phyloP scores from a whole-genome alignment of 192 early-diverging fungal species.

The Backusella parvicylindrica region DNA sequence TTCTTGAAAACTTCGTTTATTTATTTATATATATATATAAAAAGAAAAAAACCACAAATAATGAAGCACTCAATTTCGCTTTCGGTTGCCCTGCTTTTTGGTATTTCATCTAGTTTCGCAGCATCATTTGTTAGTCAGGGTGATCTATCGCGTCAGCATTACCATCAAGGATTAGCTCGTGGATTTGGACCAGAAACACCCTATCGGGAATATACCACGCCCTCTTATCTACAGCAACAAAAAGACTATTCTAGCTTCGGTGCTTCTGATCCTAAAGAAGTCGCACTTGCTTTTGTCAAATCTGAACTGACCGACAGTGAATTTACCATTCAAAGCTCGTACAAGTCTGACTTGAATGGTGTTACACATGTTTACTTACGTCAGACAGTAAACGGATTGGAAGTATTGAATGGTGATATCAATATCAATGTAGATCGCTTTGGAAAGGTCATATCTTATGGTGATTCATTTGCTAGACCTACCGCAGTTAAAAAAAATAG shows the following conservation, averaged over 20 bases:
- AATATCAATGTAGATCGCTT: slow-evolving; percentile 73
- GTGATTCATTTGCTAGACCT: slow-evolving; percentile 57
- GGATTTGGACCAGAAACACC: slow-evolving; percentile 16
- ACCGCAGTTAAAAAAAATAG: neutral
- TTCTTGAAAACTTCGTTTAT: no score
- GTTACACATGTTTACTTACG: slow-evolving; percentile 85
- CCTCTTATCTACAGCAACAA: neutral
- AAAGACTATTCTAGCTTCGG: neutral
- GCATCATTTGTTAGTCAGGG: neutral
- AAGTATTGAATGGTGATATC: slow-evolving; percentile 80
- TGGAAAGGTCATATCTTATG: slow-evolving; percentile 70
- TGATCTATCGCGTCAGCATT: neutral
- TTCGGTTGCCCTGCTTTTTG: neutral
- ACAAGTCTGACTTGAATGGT: slow-evolving; percentile 66
- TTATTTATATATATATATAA: neutral
- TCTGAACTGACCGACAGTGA: slow-evolving; percentile 36
- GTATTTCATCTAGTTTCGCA: neutral
- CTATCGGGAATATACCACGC: slow-evolving; percentile 9
- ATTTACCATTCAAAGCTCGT: slow-evolving; percentile 62
- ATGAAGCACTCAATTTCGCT: slow-evolving; percentile 5
- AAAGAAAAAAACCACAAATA: neutral
- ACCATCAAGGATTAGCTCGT: slow-evolving; percentile 9
- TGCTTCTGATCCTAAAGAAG: slow-evolving; percentile 29
- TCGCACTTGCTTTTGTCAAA: slow-evolving; percentile 48
- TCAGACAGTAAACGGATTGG: slow-evolving; percentile 66